A percentile compares a stretch with the other conserved stretches of the same genome.
phyloP scores from a whole-genome alignment of 169 alveolate species.

The Besnoitia besnoiti region DNA sequence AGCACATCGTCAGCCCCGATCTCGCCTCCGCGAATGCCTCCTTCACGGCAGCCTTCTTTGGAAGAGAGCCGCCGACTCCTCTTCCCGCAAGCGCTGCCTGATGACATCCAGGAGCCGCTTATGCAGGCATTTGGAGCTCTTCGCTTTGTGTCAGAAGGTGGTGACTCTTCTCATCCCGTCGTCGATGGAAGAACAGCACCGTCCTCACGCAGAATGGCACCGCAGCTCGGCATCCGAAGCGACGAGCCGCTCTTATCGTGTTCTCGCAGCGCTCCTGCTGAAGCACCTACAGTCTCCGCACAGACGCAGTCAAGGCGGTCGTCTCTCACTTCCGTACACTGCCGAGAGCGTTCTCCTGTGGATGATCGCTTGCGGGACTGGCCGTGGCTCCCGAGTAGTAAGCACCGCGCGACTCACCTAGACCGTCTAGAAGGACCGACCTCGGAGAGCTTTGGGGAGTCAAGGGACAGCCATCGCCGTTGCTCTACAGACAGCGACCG shows the following conservation, averaged over 20 bases:
- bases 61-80: neutral
- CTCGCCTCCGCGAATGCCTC: conserved; percentile 7
- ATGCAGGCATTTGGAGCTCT: neutral
- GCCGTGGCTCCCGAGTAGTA: neutral
- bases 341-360: neutral
- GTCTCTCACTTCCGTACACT: neutral
- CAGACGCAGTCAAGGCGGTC: neutral
- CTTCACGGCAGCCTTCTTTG: neutral
- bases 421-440: no score
- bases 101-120: conserved; percentile 23
- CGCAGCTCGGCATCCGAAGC: neutral
- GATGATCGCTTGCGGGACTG: neutral
- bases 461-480: no score
- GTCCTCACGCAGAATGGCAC: neutral
- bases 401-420: neutral
- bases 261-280: neutral
- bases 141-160: neutral
- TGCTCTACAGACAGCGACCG: neutral
- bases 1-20: neutral
- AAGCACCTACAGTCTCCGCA: neutral
- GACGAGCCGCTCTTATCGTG: neutral
- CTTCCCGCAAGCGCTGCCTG: neutral
- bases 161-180: neutral
- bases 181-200: neutral
- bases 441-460: no score